Conservation (phyloP, 2,329 filamentous ascomycete species). For the Diaporthe australafricana region DNA sequence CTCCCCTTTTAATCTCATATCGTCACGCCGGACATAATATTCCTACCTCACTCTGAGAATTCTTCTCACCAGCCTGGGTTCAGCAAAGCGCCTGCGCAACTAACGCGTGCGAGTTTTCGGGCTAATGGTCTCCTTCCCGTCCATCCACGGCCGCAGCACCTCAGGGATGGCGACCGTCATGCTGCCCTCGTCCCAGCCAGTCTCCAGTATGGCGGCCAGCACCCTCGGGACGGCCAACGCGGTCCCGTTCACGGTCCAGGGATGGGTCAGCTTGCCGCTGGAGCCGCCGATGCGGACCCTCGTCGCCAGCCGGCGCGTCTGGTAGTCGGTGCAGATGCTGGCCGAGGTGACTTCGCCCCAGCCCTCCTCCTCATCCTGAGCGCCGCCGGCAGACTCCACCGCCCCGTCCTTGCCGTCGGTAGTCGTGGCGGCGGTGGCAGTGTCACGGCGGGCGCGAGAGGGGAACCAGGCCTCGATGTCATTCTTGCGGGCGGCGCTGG, state of each 20-base stretch:
- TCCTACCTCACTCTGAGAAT: not conserved
- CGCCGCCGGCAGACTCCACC: conserved; percentile 66
- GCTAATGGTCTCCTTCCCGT: conserved; percentile 74
- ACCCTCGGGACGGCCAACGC: conserved; percentile 92
- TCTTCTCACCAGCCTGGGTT: not conserved
- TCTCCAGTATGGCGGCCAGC: conserved; percentile 88
- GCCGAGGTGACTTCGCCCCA: conserved; percentile 96
- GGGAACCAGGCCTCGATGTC: conserved; percentile 98
- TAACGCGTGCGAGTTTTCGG: conserved; percentile 46
- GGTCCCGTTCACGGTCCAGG: conserved; percentile 94
- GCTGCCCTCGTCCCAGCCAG: conserved; percentile 82
- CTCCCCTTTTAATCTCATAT: not conserved
- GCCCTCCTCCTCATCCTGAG: conserved; percentile 62
- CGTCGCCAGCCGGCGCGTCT: conserved; percentile 84
- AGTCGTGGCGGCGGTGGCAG: not conserved
- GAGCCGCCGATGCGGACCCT: conserved; percentile 66
- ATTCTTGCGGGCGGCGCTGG: conserved; percentile 85
- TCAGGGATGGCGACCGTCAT: conserved; percentile 80
- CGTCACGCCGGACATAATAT: too few relatives aligned
- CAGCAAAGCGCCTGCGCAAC: not conserved
- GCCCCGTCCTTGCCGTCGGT: not conserved
- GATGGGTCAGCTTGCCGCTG: conserved; percentile 72
- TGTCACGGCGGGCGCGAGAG: conserved; percentile 61
- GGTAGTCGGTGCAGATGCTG: conserved; percentile 95
- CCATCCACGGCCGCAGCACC: conserved; percentile 87